Evolutionary conservation across 164 flowering plant genomes (phyloP).

Genomic region (Aristolochia fimbriata): DNA sequence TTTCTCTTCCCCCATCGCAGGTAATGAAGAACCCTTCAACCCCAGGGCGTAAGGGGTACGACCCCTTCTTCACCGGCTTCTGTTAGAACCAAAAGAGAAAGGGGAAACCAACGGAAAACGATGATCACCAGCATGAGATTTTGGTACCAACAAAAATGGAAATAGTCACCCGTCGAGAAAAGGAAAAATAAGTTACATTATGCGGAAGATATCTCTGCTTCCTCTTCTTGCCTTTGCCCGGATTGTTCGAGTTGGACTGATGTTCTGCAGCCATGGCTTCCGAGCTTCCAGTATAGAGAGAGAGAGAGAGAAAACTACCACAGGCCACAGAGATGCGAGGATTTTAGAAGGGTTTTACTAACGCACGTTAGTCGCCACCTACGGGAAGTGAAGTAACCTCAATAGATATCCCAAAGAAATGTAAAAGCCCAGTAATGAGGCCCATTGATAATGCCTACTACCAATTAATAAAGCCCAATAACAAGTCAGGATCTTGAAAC

Average conservation of each 20-base stretch:
- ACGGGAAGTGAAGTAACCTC: too few species aligned
- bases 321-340: too few species aligned
- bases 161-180: neutral
- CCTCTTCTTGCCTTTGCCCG: slow-evolving; percentile 41
- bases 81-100: slow-evolving; percentile 9
- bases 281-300: neutral
- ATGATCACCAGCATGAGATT: neutral
- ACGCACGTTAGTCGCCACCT: too few species aligned
- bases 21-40: slow-evolving; percentile 91
- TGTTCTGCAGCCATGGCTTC: slow-evolving; percentile 5
- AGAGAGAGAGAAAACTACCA: too few species aligned
- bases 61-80: slow-evolving; percentile 80
- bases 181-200: slow-evolving; percentile 26
- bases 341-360: too few species aligned
- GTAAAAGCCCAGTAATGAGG: too few species aligned
- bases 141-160: neutral
- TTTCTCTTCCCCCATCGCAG: slow-evolving; percentile 93
- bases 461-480: too few species aligned
- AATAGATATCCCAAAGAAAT: too few species aligned
- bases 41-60: slow-evolving; percentile 69
- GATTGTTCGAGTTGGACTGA: slow-evolving; percentile 18
- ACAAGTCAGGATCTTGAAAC: too few species aligned
- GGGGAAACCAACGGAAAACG: neutral
- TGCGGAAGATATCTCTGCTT: slow-evolving; percentile 63
- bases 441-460: too few species aligned